Evolutionary conservation across 2,329 filamentous ascomycete genomes (phyloP).

Genomic region (Fusarium heterosporum): DNA sequence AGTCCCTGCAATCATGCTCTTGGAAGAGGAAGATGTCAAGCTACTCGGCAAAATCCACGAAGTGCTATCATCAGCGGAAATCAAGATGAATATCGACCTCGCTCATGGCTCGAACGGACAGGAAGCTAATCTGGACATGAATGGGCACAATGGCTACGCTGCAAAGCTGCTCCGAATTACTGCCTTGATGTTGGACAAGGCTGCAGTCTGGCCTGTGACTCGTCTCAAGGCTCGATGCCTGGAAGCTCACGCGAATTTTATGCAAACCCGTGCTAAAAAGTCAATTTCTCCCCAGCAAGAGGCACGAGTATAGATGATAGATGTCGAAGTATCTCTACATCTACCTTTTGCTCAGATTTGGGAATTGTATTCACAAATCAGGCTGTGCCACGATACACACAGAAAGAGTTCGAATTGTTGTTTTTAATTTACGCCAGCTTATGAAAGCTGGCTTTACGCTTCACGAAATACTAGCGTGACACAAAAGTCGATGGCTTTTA

Average conservation of each 20-base stretch:
- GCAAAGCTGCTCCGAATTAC: slow-evolving; percentile 86
- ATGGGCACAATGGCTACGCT: slow-evolving; percentile 79
- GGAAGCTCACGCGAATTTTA: slow-evolving; percentile 65
- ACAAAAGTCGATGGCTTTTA: slow-evolving; percentile 33
- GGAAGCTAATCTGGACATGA: slow-evolving; percentile 65
- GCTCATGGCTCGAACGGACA: slow-evolving; percentile 61
- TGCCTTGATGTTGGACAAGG: slow-evolving; percentile 87
- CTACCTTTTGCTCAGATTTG: neutral
- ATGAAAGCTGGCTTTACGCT: slow-evolving; percentile 4
- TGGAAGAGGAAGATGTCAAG: slow-evolving; percentile 92
- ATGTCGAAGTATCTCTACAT: neutral
- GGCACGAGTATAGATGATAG: slow-evolving; percentile 20
- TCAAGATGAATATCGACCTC: slow-evolving; percentile 76
- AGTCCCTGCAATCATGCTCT: slow-evolving; percentile 87
- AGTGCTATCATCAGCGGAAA: slow-evolving; percentile 79
- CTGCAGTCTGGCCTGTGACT: slow-evolving; percentile 86
- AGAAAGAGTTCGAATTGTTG: slow-evolving; percentile 1
- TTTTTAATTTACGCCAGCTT: slow-evolving; percentile 7
- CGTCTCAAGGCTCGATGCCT: slow-evolving; percentile 67
- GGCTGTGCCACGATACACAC: neutral
- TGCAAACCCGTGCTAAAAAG: slow-evolving; percentile 64
- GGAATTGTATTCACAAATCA: neutral
- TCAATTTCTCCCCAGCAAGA: slow-evolving; percentile 59
- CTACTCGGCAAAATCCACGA: slow-evolving; percentile 84
- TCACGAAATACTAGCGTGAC: slow-evolving; percentile 5